Base-by-base conservation (phyloP, 1,284 basidiomycete species). In the Rugosomyces carneus region DNA sequence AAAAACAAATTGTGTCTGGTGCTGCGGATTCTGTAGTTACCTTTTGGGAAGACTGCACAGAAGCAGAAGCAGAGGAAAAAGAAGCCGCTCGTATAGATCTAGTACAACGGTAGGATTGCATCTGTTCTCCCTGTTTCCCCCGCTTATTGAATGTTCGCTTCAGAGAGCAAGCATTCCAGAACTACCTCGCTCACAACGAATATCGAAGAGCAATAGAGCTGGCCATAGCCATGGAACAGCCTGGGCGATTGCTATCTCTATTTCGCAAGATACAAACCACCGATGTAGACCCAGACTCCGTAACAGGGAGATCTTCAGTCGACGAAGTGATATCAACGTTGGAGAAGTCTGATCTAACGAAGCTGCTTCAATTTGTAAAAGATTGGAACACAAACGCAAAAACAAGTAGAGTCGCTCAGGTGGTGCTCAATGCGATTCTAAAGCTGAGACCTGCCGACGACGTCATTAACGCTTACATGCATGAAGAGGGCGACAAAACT, bases 91-190 rank as follows among this genome's bases (percentile, higher is more conserved):
- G 89, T 23, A 77, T 81, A 15, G 77, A 86, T 43, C 66, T 81
- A 49, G 86, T 90, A 21, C 74, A 87, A 60, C 88, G 85, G 90
- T 92, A 59, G 59, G 86, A 72, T 16, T 40, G 19, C 19, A n/a
- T 5, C 20, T 37, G 13, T 9, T 31, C 34, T 39, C 53, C 40
- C 37, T 39, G 24, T 42, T 40, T 18, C 32, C 18, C 37, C 21
- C 21, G 20, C 21, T 37, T 49, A 35, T 35, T 40, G 36, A n/a
- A 44, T 26, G 19, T 44, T 44, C 37, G 29, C 35, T 23, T 9
- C 63, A 94, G 92, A 61, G 93, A 98, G 62, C 95, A 99, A 78
- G 90, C 96, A 59, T 95, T 96, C 63, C 67, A 80, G 56, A 98
- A 98, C 64, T 95, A 91, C 60, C 70, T 99, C 50, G 73, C 82